Base-by-base conservation (phyloP, 2,329 filamentous ascomycete species). In the Neobulgaria alba region DNA sequence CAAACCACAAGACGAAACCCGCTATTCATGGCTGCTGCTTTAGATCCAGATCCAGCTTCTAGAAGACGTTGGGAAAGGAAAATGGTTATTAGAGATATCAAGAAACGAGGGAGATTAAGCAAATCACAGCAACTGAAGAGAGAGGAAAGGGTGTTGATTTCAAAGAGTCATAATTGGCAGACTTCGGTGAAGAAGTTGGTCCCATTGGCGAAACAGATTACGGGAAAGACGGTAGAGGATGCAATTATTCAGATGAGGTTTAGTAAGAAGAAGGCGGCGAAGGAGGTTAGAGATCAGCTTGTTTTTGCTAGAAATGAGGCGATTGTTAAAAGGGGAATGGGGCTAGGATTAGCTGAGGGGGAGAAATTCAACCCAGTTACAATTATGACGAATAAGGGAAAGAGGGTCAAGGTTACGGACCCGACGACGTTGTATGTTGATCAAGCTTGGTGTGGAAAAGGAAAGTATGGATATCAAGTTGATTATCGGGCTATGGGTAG, bases 171-270 rank as follows among this genome's bases (percentile, higher is more conserved):
- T 34, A 75, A 76, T 52, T 74, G 95, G 59, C 81, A 88, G 55
- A 95, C 92, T 2, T 87, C 80, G 36, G 70, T 85, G 49, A 98
- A 98, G 77, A 98, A 98, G 69, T 72, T 98, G 41, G 80, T 82
- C 38, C 82, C 85, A 55, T 67, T 98, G 36, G 81, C 90, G 17
- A 78, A 83, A 41, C 92, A 96, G 67, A 92, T 98, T 57, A 74
- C 79, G 2, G 92, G 92, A 51, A 96, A 95, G 74, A 81, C 82
- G n/a, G 71, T 98, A 46, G 87, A 93, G 43, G 89, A 98, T 26
- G 92, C 92, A 10, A 85, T 96, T 51, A 67, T 85, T 40, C 92
- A 98, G 71, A 95, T 98, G 86, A 77, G 82, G 41, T 96, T 90
- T 68, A 90, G 82, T 62, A 86, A 87, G 70, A 98, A 98, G 76